Conservation (phyloP, 495 filamentous ascomycete genomes). For the Aspergillus asperescens region DNA sequence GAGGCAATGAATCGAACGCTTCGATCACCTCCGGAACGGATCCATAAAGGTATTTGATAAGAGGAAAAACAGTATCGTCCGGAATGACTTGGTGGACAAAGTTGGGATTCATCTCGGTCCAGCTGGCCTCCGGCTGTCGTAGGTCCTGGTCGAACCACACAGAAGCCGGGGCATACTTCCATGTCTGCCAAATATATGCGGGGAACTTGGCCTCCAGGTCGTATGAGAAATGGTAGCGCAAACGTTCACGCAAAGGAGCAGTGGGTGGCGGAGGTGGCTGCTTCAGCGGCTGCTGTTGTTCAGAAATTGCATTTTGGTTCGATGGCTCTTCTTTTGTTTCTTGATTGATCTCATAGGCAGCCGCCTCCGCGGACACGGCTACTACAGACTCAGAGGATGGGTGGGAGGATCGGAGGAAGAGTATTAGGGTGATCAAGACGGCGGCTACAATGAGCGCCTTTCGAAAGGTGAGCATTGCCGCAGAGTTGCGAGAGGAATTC, state of each 20-base stretch:
- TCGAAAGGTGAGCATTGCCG: slow-evolving; percentile 62
- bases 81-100: slow-evolving; percentile 97
- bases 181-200: slow-evolving; percentile 98
- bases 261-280: slow-evolving; percentile 28
- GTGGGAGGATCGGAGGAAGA: slow-evolving; percentile 64
- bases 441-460: slow-evolving; percentile 64
- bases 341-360: slow-evolving; percentile 3
- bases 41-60: slow-evolving; percentile 81
- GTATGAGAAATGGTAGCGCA: slow-evolving; percentile 92
- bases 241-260: slow-evolving; percentile 67
- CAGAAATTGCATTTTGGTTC: slow-evolving; percentile 16
- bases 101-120: slow-evolving; percentile 81
- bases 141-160: slow-evolving; percentile 69
- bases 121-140: slow-evolving; percentile 78
- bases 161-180: slow-evolving; percentile 86
- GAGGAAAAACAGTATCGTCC: slow-evolving; percentile 74
- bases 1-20: slow-evolving; percentile 77
- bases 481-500: slow-evolving; percentile 1
- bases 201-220: slow-evolving; percentile 83
- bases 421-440: slow-evolving; percentile 62
- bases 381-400: slow-evolving; percentile 22
- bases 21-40: slow-evolving; percentile 88
- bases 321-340: slow-evolving; percentile 10
- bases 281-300: slow-evolving; percentile 37
- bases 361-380: slow-evolving; percentile 21